Evolutionary conservation across 306 rosid genomes (phyloP), one percentile per base, ranked within the genome.

Genomic region (Alnus glutinosa): DNA sequence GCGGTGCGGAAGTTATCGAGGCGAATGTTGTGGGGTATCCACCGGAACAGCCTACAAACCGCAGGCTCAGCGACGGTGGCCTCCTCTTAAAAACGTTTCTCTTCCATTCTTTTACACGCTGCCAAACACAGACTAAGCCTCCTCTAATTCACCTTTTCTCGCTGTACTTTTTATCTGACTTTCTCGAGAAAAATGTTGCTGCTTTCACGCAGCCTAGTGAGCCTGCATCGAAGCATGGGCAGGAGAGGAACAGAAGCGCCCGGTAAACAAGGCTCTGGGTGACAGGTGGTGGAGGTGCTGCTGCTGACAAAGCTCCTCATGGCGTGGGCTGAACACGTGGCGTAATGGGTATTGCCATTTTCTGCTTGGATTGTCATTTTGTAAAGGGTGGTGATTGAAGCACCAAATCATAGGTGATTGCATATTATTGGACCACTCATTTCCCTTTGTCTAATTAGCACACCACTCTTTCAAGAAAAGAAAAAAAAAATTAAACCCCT

Each of bases 11-110:
- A 52, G 55, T 70, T 28, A 81, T 78, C 98, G 93, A 93, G 97
- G 93, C 75, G 76, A 89, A 86, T 91, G 94, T 23, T 91, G 94
- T 71, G 89, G 90, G 92, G 88, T 49, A 86, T 88, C 80, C 62
- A 64, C 81, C 89, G 75, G 98, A 88, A 93, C 93, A 89, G 73
- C 77, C 89, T 82, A 89, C 79, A 81, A 48, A 51, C 46, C 64
- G 57, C 36, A 83, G 50, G 23, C 75, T n/a, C 9, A 18, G 13
- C 7, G 51, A 44, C 13, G 18, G 72, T n/a, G 2, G 19, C n/a
- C 58, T 23, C 44, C 1, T 13, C 1, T 16, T 39, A 23, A 23
- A 23, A 23, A 23, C 28, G 28, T 0, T 23, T 18, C 58, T 23
- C 44, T 54, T 47, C 37, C 1, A 15, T 23, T 23, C 28, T 23